Evolutionary conservation across 106 monocot genomes (phyloP).

Genomic region (Allium fistulosum): DNA sequence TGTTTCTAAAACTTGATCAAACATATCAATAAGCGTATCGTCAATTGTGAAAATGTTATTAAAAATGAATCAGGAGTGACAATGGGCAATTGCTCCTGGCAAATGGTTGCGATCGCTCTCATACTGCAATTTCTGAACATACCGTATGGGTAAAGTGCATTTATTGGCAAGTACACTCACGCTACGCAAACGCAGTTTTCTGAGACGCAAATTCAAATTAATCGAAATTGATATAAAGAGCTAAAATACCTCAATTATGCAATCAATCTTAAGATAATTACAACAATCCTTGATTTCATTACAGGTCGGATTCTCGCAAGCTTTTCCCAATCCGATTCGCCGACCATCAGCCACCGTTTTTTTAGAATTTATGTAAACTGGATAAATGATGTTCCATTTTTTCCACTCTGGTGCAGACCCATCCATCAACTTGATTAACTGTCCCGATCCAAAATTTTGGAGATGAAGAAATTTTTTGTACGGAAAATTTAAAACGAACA

Average conservation of each 20-base stretch:
- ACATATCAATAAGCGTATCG: no score
- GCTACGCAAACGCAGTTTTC: neutral
- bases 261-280: constrained; percentile 70
- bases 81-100: no score
- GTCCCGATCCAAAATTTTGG: no score
- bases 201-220: neutral
- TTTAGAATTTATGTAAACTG: constrained; percentile 64
- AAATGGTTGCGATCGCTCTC: neutral
- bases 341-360: constrained; percentile 75
- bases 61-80: no score
- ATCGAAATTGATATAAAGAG: neutral
- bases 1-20: no score
- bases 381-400: constrained; percentile 65
- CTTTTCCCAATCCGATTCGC: constrained; percentile 32
- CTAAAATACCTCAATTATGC: constrained; percentile 54
- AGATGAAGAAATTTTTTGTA: no score
- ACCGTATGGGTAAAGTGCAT: no score
- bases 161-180: no score
- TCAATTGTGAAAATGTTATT: no score
- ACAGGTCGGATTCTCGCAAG: constrained; percentile 70
- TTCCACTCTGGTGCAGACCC: constrained; percentile 22
- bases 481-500: no score
- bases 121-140: neutral
- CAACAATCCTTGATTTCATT: constrained; percentile 72
- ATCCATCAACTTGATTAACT: constrained; percentile 8